Evolutionary conservation across 2,329 filamentous ascomycete genomes (phyloP).

Genomic region (Pseudophaeomoniella oleicola): DNA sequence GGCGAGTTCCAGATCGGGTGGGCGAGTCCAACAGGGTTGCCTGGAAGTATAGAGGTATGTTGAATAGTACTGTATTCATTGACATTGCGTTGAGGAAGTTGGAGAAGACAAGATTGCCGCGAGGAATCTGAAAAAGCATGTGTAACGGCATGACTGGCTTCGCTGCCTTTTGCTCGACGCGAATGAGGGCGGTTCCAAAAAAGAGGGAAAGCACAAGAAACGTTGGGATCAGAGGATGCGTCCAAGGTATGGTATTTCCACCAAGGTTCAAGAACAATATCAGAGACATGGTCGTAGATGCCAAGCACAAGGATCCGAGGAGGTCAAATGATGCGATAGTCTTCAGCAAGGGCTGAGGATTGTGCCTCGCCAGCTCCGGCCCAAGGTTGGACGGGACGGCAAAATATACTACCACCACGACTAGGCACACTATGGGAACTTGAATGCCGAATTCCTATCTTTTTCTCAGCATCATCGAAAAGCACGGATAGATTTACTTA

Average conservation of each 20-base stretch:
- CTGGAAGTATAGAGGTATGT: slow-evolving; percentile 57
- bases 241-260: slow-evolving; percentile 50
- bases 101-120: slow-evolving; percentile 37
- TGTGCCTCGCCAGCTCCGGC: slow-evolving; percentile 28
- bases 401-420: slow-evolving; percentile 26
- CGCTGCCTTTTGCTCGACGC: slow-evolving; percentile 33
- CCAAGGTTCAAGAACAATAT: slow-evolving; percentile 49
- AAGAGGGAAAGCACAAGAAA: slow-evolving; percentile 35
- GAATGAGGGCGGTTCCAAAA: slow-evolving; percentile 37
- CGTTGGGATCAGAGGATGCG: slow-evolving; percentile 41
- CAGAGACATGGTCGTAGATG: slow-evolving; percentile 36
- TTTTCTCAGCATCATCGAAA: background rate
- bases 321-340: slow-evolving; percentile 44
- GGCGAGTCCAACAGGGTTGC: slow-evolving; percentile 51
- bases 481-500: background rate
- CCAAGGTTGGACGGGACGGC: slow-evolving; percentile 34
- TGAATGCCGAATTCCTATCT: slow-evolving; percentile 45
- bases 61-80: slow-evolving; percentile 42
- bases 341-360: slow-evolving; percentile 29
- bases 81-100: slow-evolving; percentile 26
- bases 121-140: slow-evolving; percentile 35
- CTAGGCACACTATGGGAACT: slow-evolving; percentile 35
- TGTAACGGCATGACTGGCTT: slow-evolving; percentile 47
- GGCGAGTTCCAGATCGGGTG: slow-evolving; percentile 52
- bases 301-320: slow-evolving; percentile 39